Evolutionary conservation across 495 filamentous ascomycete species (phyloP).

Genomic region (Penicillium tannophilum): DNA sequence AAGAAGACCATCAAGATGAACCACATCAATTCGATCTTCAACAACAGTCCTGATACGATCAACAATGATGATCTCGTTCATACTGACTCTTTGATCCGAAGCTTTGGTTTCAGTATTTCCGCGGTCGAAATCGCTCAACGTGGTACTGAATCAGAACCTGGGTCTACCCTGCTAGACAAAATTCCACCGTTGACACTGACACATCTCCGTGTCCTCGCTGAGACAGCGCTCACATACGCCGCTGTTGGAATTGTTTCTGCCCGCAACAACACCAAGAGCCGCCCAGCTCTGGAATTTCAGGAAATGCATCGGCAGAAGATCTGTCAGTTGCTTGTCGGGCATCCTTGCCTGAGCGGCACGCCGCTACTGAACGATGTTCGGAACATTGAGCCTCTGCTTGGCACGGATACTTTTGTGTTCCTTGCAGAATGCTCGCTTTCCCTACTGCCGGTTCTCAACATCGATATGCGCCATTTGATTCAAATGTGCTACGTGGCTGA

Average conservation of each 20-base stretch:
- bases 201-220: conserved; percentile 86
- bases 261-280: conserved; percentile 52
- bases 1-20: conserved; percentile 77
- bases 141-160: conserved; percentile 75
- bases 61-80: conserved; percentile 55
- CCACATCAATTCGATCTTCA: conserved; percentile 56
- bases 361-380: conserved; percentile 47
- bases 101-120: conserved; percentile 86
- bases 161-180: conserved; percentile 77
- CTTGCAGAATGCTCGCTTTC: conserved; percentile 72
- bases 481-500: conserved; percentile 92
- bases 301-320: conserved; percentile 72
- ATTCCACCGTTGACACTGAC: conserved; percentile 80
- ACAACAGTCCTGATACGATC: conserved; percentile 39
- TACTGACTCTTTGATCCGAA: conserved; percentile 69
- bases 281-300: conserved; percentile 65
- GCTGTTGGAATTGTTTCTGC: conserved; percentile 70
- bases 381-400: conserved; percentile 66
- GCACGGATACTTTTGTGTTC: conserved; percentile 83
- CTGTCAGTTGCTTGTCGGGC: conserved; percentile 71
- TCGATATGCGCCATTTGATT: conserved; percentile 81
- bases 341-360: conserved; percentile 45
- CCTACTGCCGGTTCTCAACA: conserved; percentile 67
- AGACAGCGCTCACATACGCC: conserved; percentile 84
- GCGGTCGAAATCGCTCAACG: conserved; percentile 91